Conservation (phyloP, 805 yeast genomes). For the Priceomyces medius region DNA sequence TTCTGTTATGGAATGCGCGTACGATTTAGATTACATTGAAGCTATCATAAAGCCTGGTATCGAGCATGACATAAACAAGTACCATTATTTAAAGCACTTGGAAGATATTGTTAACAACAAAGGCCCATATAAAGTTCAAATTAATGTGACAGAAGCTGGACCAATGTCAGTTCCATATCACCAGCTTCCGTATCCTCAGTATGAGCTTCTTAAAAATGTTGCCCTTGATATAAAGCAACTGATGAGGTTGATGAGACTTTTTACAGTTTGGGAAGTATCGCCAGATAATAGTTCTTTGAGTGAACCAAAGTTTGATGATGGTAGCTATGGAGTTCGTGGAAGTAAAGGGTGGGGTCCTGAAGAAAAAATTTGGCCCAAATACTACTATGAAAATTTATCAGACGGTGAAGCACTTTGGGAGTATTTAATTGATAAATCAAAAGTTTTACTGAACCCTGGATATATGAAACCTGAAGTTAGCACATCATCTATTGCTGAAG, state of each 20-base stretch:
- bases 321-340: slow-evolving; percentile 28
- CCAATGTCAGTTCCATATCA: slow-evolving; percentile 28
- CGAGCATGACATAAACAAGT: slow-evolving; percentile 32
- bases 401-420: slow-evolving; percentile 39
- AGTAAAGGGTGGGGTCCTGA: slow-evolving; percentile 26
- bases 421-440: slow-evolving; percentile 16
- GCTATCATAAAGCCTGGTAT: slow-evolving; percentile 32
- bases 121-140: slow-evolving; percentile 37
- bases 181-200: slow-evolving; percentile 21
- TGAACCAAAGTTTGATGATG: slow-evolving; percentile 22
- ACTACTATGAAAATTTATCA: slow-evolving; percentile 25
- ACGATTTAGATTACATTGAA: slow-evolving; percentile 32
- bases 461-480: background rate
- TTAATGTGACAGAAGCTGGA: slow-evolving; percentile 32
- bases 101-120: slow-evolving; percentile 23
- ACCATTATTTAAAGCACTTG: slow-evolving; percentile 21
- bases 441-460: slow-evolving; percentile 6
- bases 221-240: slow-evolving; percentile 34
- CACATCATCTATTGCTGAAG: background rate
- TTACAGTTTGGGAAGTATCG: slow-evolving; percentile 27
- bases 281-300: slow-evolving; percentile 3
- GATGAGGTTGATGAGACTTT: slow-evolving; percentile 22
- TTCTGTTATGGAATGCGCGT: slow-evolving; percentile 22
- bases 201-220: slow-evolving; percentile 19
- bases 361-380: slow-evolving; percentile 28